Conservation (phyloP, 768 basidiomycete species). For the Filobasidium wieringae region DNA sequence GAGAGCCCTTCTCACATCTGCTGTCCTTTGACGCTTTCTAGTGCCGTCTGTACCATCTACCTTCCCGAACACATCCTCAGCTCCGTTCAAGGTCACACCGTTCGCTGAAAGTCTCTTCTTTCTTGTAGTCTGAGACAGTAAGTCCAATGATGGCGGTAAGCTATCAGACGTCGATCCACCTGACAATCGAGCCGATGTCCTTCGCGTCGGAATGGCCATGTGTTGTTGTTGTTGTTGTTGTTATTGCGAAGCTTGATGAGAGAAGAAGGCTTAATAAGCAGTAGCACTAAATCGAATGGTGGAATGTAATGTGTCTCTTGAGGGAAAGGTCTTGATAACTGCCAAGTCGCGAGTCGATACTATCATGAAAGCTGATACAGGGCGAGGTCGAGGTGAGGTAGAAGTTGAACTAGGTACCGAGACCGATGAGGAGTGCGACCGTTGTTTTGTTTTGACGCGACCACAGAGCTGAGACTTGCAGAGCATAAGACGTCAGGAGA, state of each 20-base stretch:
- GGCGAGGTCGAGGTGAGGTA: no score
- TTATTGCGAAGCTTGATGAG: neutral
- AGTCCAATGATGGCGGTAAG: neutral
- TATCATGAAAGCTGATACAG: no score
- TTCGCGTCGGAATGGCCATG: neutral
- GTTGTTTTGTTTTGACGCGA: no score
- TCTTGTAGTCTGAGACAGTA: neutral
- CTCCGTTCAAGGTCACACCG: neutral
- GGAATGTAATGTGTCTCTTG: no score
- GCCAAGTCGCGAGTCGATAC: no score
- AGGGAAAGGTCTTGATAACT: no score
- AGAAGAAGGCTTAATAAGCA: no score
- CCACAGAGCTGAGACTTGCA: no score
- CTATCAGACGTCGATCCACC: neutral
- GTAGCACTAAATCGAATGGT: no score
- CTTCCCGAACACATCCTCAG: neutral
- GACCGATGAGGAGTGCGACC: no score
- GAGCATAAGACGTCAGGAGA: no score
- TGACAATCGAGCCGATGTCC: conserved; percentile 1
- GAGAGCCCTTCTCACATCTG: neutral
- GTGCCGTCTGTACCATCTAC: neutral
- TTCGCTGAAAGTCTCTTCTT: neutral
- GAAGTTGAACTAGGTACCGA: no score
- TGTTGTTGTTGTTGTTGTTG: neutral
- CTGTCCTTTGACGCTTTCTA: neutral